Evolutionary conservation across 306 rosid species (phyloP), one percentile per base, ranked within the genome.

Genomic region (Quercus glauca): DNA sequence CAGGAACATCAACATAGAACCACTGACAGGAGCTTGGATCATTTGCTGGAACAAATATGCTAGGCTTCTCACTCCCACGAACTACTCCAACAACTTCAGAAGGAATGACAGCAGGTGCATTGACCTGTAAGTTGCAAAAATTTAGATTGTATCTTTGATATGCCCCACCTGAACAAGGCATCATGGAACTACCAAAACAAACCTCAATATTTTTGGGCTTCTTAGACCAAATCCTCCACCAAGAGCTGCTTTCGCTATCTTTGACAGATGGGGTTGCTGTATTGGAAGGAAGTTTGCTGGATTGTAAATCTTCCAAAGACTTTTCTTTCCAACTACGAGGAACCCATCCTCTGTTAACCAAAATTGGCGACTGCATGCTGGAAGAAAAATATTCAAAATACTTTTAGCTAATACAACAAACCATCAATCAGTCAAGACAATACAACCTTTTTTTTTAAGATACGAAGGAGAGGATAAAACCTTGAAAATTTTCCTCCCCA

Each of bases 331-430:
- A 93, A 89, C 86, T 88, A 20, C 96, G 91, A 5, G 99, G 99
- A 76, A 91, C 98, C 99, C 98, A 95, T 81, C 99, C 99, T 90
- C 97, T 85, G 72, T 92, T 95, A 78, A 95, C 96, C 80, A 95
- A 69, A 81, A 95, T 70, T 12, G 99, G 97, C 31, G 79, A 86
- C 78, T 77, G 79, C 28, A 88, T 84, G 37, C 99, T 95, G 87
- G 85, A 82, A 73, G 73, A 86, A 74, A 26, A 77, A 80, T 57
- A 73, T 55, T 68, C 63, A 17, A 81, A 25, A 52, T 11, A 65
- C 74, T 73, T 71, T 87, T 55, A 81, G 74, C 81, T 28, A 8
- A 37, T 11, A 57, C 45, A 33, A 55, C 10, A 64, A 23, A 21
- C 15, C 21, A 17, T 74, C 18, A 45, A 8, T 65, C 10, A 19